Base-by-base conservation (phyloP, 2,329 filamentous ascomycete species). In the Xylariales sp. region DNA sequence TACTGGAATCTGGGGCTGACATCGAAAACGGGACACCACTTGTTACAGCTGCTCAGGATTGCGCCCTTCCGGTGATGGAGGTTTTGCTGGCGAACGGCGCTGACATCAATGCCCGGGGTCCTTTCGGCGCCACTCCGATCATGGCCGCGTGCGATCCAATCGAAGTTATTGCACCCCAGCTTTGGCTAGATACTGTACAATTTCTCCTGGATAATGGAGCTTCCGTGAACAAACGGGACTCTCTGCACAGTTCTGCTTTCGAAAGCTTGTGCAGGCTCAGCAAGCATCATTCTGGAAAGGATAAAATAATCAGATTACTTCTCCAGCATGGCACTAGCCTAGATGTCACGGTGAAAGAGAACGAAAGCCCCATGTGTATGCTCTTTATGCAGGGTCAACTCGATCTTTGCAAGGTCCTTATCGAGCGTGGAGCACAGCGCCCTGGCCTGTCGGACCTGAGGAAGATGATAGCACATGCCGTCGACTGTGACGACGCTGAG, bases 81-180 rank as follows among this genome's bases (percentile, higher is more conserved):
- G 2, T 43, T n/a, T 22, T 43, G 6, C 24, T 43, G 4, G 33
- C 20, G 10, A 20, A 35, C 15, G 47, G 45, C 4, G 45, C 44
- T 24, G 33, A 48, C 11, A 24, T 42, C 20, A 39, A 49, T 18
- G 31, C 20, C 7, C 38, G 29, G 2, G 24, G 15, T 4, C 10
- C 15, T 25, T 10, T 11, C 14, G 34, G 21, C 27, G 15, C 15
- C 15, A 38, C 35, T 5, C 22, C 35, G 12, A 22, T 38, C 8
- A 10, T 11, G n/a, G 35, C 35, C 11, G 35, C 35, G 24, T 38
- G 35, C 15, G 8, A 10, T 18, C 8, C 35, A 16, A 3, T 4
- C 27, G 2, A 7, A 5, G 9, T 15, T 25, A 16, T 37, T 9
- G 11, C 7, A 28, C 2, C 16, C 14, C 10, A 19, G 7, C 22